Evolutionary conservation across 1,139 yeast genomes (phyloP).

Genomic region (Candida tunisiensis): DNA sequence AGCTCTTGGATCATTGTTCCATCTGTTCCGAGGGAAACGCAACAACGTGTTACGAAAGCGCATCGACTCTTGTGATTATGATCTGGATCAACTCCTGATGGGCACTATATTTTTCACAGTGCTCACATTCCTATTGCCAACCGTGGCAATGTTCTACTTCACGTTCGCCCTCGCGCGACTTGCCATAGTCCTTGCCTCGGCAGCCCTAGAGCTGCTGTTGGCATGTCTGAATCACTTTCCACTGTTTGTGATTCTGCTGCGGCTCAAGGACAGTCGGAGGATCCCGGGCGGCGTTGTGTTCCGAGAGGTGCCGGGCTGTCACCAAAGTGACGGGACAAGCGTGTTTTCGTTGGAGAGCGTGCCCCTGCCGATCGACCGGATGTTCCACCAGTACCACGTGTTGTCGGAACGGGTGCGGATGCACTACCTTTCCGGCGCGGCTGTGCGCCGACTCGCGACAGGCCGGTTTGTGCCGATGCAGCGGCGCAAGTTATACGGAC

Average conservation of each 20-base stretch:
- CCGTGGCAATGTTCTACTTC: constrained; percentile 70
- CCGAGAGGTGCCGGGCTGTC: constrained; percentile 9
- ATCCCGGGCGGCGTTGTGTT: constrained; percentile 78
- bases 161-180: constrained; percentile 52
- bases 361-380: constrained; percentile 26
- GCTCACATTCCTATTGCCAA: constrained; percentile 63
- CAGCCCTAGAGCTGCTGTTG: constrained; percentile 41
- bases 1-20: constrained; percentile 56
- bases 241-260: constrained; percentile 58
- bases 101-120: constrained; percentile 84
- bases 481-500: constrained; percentile 28
- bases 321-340: too few relatives aligned
- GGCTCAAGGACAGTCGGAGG: constrained; percentile 67
- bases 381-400: constrained; percentile 31
- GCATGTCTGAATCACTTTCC: constrained; percentile 74
- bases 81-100: constrained; percentile 68
- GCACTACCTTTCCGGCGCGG: constrained; percentile 26
- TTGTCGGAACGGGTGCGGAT: constrained; percentile 24
- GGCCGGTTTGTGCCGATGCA: constrained; percentile 33
- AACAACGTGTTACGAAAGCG: constrained; percentile 70
- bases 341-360: constrained; percentile 22
- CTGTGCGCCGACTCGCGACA: constrained; percentile 22
- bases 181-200: constrained; percentile 30
- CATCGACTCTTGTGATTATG: constrained; percentile 72
- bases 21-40: constrained; percentile 80